Evolutionary conservation across 1,284 basidiomycete species (phyloP), one percentile per base, ranked within the genome.

Genomic region (Ceratobasidium sp.): DNA sequence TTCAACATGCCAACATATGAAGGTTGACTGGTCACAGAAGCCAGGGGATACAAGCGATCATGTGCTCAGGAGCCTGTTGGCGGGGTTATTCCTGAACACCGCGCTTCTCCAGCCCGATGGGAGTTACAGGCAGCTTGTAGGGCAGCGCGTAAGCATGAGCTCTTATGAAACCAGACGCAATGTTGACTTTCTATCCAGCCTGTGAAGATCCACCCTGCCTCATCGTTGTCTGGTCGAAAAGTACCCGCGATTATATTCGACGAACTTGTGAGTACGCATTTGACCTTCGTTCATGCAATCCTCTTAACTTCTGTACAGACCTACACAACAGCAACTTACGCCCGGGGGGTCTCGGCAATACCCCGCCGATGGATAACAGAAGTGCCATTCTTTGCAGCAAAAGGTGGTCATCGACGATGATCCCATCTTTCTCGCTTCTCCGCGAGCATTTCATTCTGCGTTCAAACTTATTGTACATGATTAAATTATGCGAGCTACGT

Each of bases 121-220:
- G 57, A 86, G 87, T 55, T 97, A 97, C 80, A 91, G 90, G 74
- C 94, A 96, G 79, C 85, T 89, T 0, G 87, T 93, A 79, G 93
- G 92, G 0, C 87, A 87, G 58, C 86, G 89, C 77, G 92, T 94
- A 76, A 77, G 90, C 83, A 0, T 23, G n/a, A 39, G 26, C 16
- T 48, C 14, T 39, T 16, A 3, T 32, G 12, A 8, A 23, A 1
- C 43, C 10, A 16, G 23, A 16, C 18, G 57, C 2, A 36, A 69
- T 36, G 60, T 57, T 65, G 6, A 53, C 23, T 34, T n/a, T 41
- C 73, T 21, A 12, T 28, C 21, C 75, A 94, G 92, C 81, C 86
- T 30, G 85, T 97, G 75, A 96, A 96, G 80, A 92, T 98, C 41
- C 94, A 97, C 79, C 96, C 96, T 0, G 87, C 90, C 28, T 96